A percentile compares a stretch with the other conserved stretches of the same genome.
phyloP scores from a whole-genome alignment of 73 alveolate species.

The Symbiodinium pilosum region DNA sequence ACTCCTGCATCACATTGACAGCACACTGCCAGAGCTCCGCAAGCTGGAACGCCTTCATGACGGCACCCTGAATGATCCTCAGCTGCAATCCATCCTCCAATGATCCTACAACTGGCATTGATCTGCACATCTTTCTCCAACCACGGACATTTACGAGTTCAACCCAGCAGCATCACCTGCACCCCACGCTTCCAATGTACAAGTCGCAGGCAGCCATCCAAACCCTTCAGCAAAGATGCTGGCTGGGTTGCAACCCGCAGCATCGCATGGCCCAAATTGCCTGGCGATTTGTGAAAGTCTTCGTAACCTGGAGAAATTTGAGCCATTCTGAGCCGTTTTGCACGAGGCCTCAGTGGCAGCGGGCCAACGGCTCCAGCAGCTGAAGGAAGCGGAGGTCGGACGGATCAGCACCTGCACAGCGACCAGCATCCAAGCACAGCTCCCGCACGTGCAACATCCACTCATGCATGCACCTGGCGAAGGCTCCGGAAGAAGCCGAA shows the following conservation, averaged over 20 bases:
- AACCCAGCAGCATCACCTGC: not conserved
- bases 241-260: not conserved
- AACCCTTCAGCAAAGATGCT: not conserved
- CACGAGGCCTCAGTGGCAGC: not conserved
- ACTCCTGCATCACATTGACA: not conserved
- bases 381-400: not conserved
- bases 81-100: too few relatives aligned
- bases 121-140: too few relatives aligned
- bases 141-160: too few relatives aligned
- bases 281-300: too few relatives aligned
- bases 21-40: not conserved
- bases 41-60: not conserved
- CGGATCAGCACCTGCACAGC: not conserved
- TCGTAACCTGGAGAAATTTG: too few relatives aligned
- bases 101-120: too few relatives aligned
- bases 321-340: not conserved
- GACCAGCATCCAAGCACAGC: too few relatives aligned
- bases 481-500: not conserved
- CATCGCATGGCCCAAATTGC: not conserved
- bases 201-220: not conserved
- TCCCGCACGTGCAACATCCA: too few relatives aligned
- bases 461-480: too few relatives aligned
- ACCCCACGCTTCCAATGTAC: not conserved
- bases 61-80: not conserved
- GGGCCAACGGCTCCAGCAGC: conserved; percentile 20